phyloP scores from a whole-genome alignment of 768 basidiomycete species.

The Mycena belliarum region DNA sequence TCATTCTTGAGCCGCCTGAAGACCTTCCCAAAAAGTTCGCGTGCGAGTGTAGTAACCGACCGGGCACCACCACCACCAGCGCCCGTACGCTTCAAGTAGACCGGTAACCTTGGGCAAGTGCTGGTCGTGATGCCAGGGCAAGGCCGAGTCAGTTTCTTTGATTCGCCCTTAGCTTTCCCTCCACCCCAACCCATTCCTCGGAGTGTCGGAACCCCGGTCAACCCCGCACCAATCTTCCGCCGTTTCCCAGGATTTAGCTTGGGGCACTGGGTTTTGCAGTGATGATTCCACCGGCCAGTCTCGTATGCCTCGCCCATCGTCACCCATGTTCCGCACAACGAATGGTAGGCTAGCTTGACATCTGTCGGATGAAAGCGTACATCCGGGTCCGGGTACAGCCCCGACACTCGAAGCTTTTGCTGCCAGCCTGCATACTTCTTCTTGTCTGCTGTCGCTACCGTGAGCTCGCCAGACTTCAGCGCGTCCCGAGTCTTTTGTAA shows the following conservation, averaged over 20 bases:
- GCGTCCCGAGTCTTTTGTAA: not conserved
- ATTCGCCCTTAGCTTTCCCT: not conserved
- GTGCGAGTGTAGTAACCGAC: not conserved
- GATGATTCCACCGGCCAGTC: not conserved
- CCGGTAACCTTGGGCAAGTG: not conserved
- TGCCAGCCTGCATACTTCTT: not conserved
- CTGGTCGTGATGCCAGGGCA: not conserved
- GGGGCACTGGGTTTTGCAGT: not conserved
- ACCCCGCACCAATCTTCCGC: not conserved
- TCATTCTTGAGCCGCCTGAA: not conserved
- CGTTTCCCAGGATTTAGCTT: not conserved
- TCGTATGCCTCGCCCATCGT: not conserved
- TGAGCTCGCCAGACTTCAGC: too few species aligned
- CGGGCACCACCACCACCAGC: not conserved
- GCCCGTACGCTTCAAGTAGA: not conserved
- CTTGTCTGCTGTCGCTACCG: not conserved
- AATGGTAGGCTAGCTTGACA: not conserved
- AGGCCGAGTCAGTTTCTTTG: too few species aligned
- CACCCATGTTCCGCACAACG: not conserved
- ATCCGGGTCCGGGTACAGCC: not conserved
- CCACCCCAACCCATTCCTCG: not conserved
- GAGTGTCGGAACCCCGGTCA: not conserved
- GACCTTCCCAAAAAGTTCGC: not conserved
- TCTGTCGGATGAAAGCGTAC: not conserved
- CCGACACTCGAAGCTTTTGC: not conserved